Base-by-base conservation (phyloP, 1,284 basidiomycete species). In the Phellinidium pouzarii region DNA sequence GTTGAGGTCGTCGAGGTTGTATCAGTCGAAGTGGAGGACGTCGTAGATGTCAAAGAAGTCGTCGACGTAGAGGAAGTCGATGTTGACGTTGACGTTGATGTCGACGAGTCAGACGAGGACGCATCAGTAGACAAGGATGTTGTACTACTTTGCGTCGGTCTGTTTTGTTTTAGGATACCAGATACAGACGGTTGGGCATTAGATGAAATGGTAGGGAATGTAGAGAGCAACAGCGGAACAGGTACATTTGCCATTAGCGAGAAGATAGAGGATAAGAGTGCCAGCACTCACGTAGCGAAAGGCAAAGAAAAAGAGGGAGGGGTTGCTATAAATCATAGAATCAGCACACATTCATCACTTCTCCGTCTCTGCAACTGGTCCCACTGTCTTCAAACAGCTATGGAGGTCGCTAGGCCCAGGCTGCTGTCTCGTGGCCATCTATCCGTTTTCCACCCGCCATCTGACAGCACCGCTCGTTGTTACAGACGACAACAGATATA, bases 1-100 rank as follows among this genome's bases (percentile, higher is more conserved):
- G 57, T 43, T 11, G 59, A 44, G 1, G 54, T 53, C 19, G 61
- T 19, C 19, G 53, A 41, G 2, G 62, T 48, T 47, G 60, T 17
- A 59, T 34, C 42, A n/a, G 38, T 31, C n/a, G n/a, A n/a, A 22
- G 41, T 44, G 17, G 48, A n/a, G 12, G 48, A 23, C 20, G 48
- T 41, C 6, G 34, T 29, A 23, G 31, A 11, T 14, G 48, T 23
- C 3, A 12, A 4, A 20, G 38, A 5, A 26, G 38, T 43, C 6
- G 40, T 43, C 11, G 47, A 41, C 4, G 48, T 40, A 11, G 34
- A 40, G 23, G 20, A 25, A 23, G 11, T n/a, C 11, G 29, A 9
- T 9, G 11, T 12, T 12, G 44, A n/a, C 17, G 27, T 17, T 23
- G 37, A 22, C 20, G 48, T 50, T n/a, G 48, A 11, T 9, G 50